A percentile compares a stretch with the other conserved stretches of the same genome.
phyloP scores from a whole-genome alignment of 1,284 basidiomycete species.

The Melampsora americana region DNA sequence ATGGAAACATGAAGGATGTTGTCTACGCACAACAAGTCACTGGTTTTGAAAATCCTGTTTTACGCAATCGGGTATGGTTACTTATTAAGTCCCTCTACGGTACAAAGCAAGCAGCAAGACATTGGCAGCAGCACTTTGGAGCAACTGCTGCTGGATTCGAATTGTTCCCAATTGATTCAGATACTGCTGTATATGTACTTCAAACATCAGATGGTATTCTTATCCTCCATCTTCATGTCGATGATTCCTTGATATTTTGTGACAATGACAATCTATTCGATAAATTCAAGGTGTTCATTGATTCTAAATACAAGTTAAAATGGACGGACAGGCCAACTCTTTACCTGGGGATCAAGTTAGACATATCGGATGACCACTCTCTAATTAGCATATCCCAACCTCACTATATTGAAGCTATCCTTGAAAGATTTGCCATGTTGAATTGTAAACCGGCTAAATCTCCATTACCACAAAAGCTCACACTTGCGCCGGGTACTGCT shows the following conservation, averaged over 20 bases:
- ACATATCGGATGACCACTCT: neutral
- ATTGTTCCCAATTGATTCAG: too few species aligned
- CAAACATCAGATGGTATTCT: neutral
- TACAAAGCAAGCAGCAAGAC: neutral
- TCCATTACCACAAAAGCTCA: too few species aligned
- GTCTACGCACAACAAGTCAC: neutral
- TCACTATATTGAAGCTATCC: too few species aligned
- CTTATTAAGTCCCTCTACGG: slow-evolving; percentile 3
- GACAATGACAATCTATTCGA: neutral
- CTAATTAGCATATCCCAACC: too few species aligned
- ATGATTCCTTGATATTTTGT: neutral
- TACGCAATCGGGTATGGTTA: neutral
- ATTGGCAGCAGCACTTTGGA: too few species aligned
- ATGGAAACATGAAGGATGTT: neutral
- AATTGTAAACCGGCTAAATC: too few species aligned
- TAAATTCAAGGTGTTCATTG: neutral
- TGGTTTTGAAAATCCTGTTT: neutral
- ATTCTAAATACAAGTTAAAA: neutral
- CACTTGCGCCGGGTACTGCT: too few species aligned
- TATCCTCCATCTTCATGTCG: neutral
- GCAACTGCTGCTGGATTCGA: neutral
- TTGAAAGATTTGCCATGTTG: too few species aligned
- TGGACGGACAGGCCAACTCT: neutral
- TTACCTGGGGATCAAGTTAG: neutral
- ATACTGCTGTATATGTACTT: neutral